phyloP scores from a whole-genome alignment of 1,284 basidiomycete genomes.

The Puccinia triticina region DNA sequence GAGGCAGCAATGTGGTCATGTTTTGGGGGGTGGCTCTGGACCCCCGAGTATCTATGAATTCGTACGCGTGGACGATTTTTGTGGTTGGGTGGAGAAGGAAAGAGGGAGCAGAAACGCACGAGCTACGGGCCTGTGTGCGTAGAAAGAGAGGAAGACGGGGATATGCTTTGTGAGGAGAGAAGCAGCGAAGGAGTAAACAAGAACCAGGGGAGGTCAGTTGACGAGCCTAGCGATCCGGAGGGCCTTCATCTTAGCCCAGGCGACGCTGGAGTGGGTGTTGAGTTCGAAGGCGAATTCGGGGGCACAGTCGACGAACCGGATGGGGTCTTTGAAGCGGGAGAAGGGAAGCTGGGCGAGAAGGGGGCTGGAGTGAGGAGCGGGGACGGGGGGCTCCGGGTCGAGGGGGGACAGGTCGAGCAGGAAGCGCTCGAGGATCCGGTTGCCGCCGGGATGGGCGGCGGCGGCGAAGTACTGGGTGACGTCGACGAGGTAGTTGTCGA shows the following conservation, averaged over 20 bases:
- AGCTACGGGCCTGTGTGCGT: too few species aligned
- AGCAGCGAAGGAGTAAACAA: too few species aligned
- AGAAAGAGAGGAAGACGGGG: too few species aligned
- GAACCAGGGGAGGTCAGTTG: too few species aligned
- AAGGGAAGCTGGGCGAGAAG: too few species aligned
- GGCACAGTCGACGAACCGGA: constrained; percentile 56
- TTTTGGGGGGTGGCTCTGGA: too few species aligned
- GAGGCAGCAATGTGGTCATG: too few species aligned
- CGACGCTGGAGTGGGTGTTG: constrained; percentile 72
- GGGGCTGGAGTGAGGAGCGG: neutral
- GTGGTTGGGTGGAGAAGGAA: too few species aligned
- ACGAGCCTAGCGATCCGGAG: constrained; percentile 64
- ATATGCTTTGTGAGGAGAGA: too few species aligned
- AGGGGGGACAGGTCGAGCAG: constrained; percentile 48
- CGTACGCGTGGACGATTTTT: too few species aligned
- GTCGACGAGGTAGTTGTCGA: constrained; percentile 71
- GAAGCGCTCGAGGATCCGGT: constrained; percentile 41
- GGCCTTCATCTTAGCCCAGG: constrained; percentile 66
- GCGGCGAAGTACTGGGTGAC: constrained; percentile 65
- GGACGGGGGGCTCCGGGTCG: neutral
- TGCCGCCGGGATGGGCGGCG: constrained; percentile 55
- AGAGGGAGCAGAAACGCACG: too few species aligned
- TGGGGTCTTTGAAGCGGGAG: neutral
- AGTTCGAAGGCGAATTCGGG: constrained; percentile 73
- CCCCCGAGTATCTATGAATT: too few species aligned